Evolutionary conservation across 1,139 yeast genomes (phyloP), one percentile per base, ranked within the genome.

Genomic region (Starmera stellimalicola): DNA sequence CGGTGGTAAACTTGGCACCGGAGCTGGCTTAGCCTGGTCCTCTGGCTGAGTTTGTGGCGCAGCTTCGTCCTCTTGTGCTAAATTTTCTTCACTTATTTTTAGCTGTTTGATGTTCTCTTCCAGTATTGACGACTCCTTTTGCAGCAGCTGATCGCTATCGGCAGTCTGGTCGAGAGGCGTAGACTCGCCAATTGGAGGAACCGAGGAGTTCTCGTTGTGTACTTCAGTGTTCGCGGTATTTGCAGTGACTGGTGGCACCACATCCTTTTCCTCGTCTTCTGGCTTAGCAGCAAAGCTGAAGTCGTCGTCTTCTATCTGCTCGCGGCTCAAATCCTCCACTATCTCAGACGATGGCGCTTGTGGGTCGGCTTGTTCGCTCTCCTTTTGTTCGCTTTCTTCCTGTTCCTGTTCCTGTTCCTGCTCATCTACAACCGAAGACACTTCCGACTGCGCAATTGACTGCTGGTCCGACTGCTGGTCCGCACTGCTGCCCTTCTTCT

Each of bases 61-160:
- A 16, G 27, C 33, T 5, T 19, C 24, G 19, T 34, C 31, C 5
- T 33, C 37, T n/a, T 35, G 31, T 12, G 33, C 33, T 15, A 24
- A 33, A 14, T 18, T 22, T n/a, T n/a, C 12, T 5, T 26, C 28
- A 26, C 28, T 26, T 6, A 16, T 14, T 16, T 16, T 26, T 7
- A 26, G 11, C 11, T 26, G 17, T 9, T 14, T 7, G 5, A 26
- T 10, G 9, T 16, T 12, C 9, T 26, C 11, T n/a, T 26, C 12
- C 7, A 26, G 12, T 7, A 26, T 26, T 14, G 6, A 11, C 10
- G 28, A 4, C 16, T 26, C 28, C 12, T 26, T 7, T 26, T 26
- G 28, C 10, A 26, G 28, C 11, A 26, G 3, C n/a, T n/a, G n/a
- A 14, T 14, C 28, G 16, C 15, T 26, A 2, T 16, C 12, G 8